A percentile compares a stretch with the other conserved stretches of the same genome.
These are phyloP conservation scores for Colletotrichum coccodes DNA, from an alignment of 2,329 filamentous ascomycete genomes.

Conservation along the genomic window DNA sequence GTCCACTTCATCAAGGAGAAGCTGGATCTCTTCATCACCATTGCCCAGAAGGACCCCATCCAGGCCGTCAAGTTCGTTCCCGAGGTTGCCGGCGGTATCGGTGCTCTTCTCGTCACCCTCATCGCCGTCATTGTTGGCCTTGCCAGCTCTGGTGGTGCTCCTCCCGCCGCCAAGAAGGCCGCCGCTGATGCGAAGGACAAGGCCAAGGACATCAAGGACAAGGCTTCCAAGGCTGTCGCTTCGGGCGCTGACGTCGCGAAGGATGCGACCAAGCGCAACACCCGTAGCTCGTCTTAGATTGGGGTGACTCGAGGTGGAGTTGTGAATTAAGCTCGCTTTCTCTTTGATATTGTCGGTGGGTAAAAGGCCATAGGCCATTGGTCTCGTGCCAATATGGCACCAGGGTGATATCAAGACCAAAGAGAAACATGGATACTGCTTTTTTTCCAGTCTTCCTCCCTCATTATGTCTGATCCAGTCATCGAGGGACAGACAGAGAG, in stretches of 20 bases:
- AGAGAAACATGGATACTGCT: conserved; percentile 18
- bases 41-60: conserved; percentile 83
- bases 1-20: conserved; percentile 91
- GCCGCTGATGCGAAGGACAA: conserved; percentile 74
- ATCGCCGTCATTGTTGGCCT: conserved; percentile 76
- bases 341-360: conserved; percentile 22
- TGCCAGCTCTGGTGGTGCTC: conserved; percentile 67
- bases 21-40: conserved; percentile 87
- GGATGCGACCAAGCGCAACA: conserved; percentile 73
- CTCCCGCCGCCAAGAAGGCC: conserved; percentile 79
- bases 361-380: neutral
- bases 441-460: conserved; percentile 27
- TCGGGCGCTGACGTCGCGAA: conserved; percentile 79
- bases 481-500: conserved; percentile 25
- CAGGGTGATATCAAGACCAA: conserved; percentile 2
- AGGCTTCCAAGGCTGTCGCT: conserved; percentile 69
- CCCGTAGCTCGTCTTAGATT: conserved; percentile 64
- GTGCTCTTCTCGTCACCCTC: conserved; percentile 74
- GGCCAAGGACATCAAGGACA: conserved; percentile 80
- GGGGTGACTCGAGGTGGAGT: conserved; percentile 8
- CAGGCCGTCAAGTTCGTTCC: conserved; percentile 90
- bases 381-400: conserved; percentile 13
- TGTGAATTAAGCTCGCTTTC: conserved; percentile 27
- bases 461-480: conserved; percentile 29
- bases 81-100: conserved; percentile 86